Conservation (phyloP, 73 alveolate species). For the Symbiodinium natans region DNA sequence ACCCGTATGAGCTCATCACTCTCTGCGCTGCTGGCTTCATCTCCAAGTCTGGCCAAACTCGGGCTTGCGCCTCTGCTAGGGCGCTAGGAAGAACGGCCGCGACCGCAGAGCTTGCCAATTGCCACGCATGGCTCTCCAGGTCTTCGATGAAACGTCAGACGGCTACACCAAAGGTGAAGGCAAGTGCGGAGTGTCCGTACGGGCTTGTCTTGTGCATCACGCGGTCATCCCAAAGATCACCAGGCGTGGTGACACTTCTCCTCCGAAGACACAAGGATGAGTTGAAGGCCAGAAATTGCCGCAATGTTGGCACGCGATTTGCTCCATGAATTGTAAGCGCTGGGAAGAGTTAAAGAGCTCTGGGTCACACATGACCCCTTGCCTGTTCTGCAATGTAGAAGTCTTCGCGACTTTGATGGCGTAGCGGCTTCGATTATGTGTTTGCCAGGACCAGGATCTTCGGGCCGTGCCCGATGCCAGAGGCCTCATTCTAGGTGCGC, state of each 20-base stretch:
- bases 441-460: not conserved
- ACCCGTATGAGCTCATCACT: constrained; percentile 18
- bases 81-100: no score
- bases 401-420: not conserved
- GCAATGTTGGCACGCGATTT: no score
- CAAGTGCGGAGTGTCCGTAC: not conserved
- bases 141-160: constrained; percentile 48
- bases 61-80: not conserved
- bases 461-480: not conserved
- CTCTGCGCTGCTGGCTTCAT: constrained; percentile 55
- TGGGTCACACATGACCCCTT: no score
- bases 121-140: not conserved
- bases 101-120: no score
- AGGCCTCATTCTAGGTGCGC: not conserved
- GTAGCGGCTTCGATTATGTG: no score
- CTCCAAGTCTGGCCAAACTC: constrained; percentile 53
- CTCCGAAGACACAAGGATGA: not conserved
- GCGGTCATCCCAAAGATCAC: not conserved
- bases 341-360: no score
- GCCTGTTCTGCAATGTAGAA: no score
- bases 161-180: constrained; percentile 85
- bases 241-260: not conserved
- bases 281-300: not conserved
- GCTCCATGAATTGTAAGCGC: no score
- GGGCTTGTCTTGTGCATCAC: not conserved